Base-by-base conservation (phyloP, 2,329 filamentous ascomycete species). In the Apiospora rasikravindrae region DNA sequence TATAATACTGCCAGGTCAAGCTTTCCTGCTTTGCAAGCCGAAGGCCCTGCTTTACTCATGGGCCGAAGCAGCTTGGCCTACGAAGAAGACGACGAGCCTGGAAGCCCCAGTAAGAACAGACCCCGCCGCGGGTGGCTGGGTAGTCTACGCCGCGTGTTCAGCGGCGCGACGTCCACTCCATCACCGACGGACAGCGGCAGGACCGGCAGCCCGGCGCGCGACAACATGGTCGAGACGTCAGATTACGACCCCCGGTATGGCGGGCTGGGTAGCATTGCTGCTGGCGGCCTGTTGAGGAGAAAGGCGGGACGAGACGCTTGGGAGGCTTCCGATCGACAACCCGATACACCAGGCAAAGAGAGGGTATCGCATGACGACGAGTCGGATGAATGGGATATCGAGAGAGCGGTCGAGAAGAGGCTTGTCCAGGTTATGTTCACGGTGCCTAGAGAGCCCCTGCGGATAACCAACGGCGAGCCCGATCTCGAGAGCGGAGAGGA, bases 351-450 rank as follows among this genome's bases (percentile, higher is more conserved):
- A 64, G 40, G 71, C 42, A 67, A 51, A 53, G 64, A 37, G 69
- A 67, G 37, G 24, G 57, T 57, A 16, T 37, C 14, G 29, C 26
- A 61, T 44, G 57, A 80, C 82, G 83, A 84, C 44, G 90, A 92
- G 71, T 91, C 90, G 45, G 87, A 88, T 61, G 92, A 94, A 71
- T 94, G 93, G 93, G 93, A 95, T 76, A 89, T 95, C 51, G 93
- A 95, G 80, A 86, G 88, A 71, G 92, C 93, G 2, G 89, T 92
- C 1, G 91, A 94, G 82, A 88, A 88, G 72, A 84, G 92, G 29
- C 85, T 93, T 11, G 93, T 95, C 73, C 93, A 95, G 81, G 89
- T 94, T 78, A 96, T 97, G 89, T 98, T 98, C 82, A 98, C 96
- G 0, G 94, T 98, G 73, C 96, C 96, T 2, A 94, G 92, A 81